These are phyloP conservation scores for Davidsoniella virescens DNA, from an alignment of 2,329 filamentous ascomycete genomes.

Conservation along the genomic window DNA sequence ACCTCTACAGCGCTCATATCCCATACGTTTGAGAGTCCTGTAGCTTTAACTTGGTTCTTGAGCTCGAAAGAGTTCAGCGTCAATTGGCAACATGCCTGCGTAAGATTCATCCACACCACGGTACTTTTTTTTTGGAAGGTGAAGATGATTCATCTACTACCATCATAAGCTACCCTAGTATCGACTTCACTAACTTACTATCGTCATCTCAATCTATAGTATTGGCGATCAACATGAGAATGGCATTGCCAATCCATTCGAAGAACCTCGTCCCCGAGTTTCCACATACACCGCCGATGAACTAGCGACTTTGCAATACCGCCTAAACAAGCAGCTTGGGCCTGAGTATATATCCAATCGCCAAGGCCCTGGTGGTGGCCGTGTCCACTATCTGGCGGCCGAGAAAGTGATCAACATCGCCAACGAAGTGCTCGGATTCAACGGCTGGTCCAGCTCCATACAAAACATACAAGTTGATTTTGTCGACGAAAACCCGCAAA, in stretches of 20 bases:
- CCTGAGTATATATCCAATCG: conserved; percentile 90
- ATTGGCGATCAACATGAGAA: conserved; percentile 52
- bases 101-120: conserved; percentile 17
- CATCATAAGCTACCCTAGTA: too few relatives aligned
- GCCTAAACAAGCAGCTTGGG: conserved; percentile 82
- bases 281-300: conserved; percentile 77
- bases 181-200: too few relatives aligned
- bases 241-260: conserved; percentile 59
- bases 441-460: conserved; percentile 94
- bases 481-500: conserved; percentile 70
- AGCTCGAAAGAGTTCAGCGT: too few relatives aligned
- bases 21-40: too few relatives aligned
- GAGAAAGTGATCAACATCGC: conserved; percentile 93
- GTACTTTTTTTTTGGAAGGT: neutral
- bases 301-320: conserved; percentile 71
- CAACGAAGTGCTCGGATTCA: conserved; percentile 92
- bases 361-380: conserved; percentile 65
- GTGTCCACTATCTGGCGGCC: conserved; percentile 85
- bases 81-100: conserved; percentile 26
- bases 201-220: conserved; percentile 23
- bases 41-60: too few relatives aligned
- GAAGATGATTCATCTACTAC: neutral
- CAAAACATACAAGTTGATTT: conserved; percentile 92
- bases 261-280: conserved; percentile 51
- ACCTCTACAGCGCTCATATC: too few relatives aligned